Conservation (phyloP, 306 rosid genomes). For the Vigna nakashimae region DNA sequence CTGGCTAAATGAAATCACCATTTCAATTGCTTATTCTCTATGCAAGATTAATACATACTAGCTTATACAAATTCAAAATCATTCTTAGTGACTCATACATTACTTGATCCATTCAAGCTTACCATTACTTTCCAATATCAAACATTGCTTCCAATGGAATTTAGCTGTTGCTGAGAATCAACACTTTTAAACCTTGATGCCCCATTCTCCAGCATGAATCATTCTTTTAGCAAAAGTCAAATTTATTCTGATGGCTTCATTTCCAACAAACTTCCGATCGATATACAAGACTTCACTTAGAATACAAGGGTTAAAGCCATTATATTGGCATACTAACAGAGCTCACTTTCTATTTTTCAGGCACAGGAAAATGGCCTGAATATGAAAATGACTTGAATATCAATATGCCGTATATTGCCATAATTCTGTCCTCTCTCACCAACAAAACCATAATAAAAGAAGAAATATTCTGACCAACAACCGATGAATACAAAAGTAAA, state of each 20-base stretch:
- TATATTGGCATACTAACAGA: background rate
- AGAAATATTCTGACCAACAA: constrained; percentile 10
- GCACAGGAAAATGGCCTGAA: background rate
- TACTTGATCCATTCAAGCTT: background rate
- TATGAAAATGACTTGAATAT: background rate
- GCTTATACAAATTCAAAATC: background rate
- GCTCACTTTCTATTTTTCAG: background rate
- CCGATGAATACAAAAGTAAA: background rate
- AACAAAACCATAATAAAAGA: constrained; percentile 28
- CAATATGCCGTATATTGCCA: background rate
- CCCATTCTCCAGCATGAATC: background rate
- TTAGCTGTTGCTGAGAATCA: constrained; percentile 4
- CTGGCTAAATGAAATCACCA: background rate
- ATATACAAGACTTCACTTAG: background rate
- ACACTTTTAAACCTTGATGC: background rate
- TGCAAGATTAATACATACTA: background rate
- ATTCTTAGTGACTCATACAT: background rate
- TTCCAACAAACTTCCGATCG: constrained; percentile 1
- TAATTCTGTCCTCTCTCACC: background rate
- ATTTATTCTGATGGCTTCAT: background rate
- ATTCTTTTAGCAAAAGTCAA: background rate
- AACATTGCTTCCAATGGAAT: background rate
- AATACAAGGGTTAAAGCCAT: constrained; percentile 4
- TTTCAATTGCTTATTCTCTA: background rate
- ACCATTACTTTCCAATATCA: background rate